Evolutionary conservation across 1,139 yeast genomes (phyloP), one percentile per base, ranked within the genome.

Genomic region (Zygosaccharomyces pseudobailii): DNA sequence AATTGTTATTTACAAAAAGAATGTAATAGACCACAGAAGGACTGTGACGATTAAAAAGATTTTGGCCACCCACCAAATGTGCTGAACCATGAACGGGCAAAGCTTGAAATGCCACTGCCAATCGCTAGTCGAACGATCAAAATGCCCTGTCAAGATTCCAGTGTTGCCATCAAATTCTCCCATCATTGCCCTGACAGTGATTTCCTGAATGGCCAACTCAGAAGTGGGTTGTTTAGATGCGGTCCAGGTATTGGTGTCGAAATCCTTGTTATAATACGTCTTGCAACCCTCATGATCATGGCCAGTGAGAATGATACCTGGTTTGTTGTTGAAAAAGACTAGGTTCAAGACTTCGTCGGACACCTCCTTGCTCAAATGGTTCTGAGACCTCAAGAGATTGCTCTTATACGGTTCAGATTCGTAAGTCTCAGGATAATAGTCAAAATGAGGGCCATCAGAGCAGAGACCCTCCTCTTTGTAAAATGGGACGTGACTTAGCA

Each of bases 211-310:
- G 19, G 49, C 38, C 21, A 67, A 62, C 23, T 69, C 66, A 2
- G 63, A 53, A 10, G 54, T 51, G 13, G 43, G 53, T 2, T 56
- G 56, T 50, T 73, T 75, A 2, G 82, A 72, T 0, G 90, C 87
- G 4, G 65, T 73, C 90, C 92, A 85, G 6, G 57, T 53, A 8
- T 60, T 58, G 6, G 68, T 69, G 5, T 58, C 52, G n/a, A 66
- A 57, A 42, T 71, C 67, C 53, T 70, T 75, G 57, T 73, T 75
- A 63, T 83, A 86, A 69, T 76, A 74, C 42, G 78, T 79, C 57
- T 82, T 84, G 64, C 98, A 94, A 1, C 99, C 99, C 58, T 84
- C 90, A 62, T 92, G 98, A 62, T 92, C 99, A 67, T 92, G 98
- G 0, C 99, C 98, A 0, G 96, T 87, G 41, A 92, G 71, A 4